Evolutionary conservation across 305 asterid genomes (phyloP).

Genomic region (Petunia hybrid): DNA sequence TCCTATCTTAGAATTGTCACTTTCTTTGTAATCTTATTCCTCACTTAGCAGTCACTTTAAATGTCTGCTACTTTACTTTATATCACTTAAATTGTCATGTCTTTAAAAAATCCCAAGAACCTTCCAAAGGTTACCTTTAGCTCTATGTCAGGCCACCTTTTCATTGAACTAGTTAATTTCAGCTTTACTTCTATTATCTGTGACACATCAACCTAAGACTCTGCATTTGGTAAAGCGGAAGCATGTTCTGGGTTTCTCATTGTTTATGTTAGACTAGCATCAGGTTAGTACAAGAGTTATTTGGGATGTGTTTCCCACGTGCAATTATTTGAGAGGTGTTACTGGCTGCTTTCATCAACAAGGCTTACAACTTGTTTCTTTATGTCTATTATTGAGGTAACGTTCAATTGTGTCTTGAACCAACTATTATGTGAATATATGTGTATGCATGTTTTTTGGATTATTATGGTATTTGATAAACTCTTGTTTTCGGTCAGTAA

Average conservation of each 20-base stretch:
- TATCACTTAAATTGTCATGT: background rate
- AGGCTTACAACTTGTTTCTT: background rate
- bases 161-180: slow-evolving; percentile 4
- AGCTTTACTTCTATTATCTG: background rate
- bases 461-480: slow-evolving; percentile 1
- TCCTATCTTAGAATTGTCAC: slow-evolving; percentile 10
- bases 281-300: background rate
- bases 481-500: background rate
- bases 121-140: background rate
- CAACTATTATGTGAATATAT: background rate
- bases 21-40: background rate
- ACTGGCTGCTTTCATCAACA: slow-evolving; percentile 25
- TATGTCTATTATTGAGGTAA: background rate
- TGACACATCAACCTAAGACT: background rate
- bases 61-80: background rate
- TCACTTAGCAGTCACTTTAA: background rate
- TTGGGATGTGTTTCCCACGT: background rate
- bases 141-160: background rate
- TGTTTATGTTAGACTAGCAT: slow-evolving; percentile 8
- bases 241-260: slow-evolving; percentile 13
- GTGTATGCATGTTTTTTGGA: background rate
- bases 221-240: background rate
- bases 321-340: background rate
- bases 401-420: background rate
- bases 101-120: slow-evolving; percentile 8